phyloP scores from a whole-genome alignment of 2,329 filamentous ascomycete species.

The Fusarium luffae region DNA sequence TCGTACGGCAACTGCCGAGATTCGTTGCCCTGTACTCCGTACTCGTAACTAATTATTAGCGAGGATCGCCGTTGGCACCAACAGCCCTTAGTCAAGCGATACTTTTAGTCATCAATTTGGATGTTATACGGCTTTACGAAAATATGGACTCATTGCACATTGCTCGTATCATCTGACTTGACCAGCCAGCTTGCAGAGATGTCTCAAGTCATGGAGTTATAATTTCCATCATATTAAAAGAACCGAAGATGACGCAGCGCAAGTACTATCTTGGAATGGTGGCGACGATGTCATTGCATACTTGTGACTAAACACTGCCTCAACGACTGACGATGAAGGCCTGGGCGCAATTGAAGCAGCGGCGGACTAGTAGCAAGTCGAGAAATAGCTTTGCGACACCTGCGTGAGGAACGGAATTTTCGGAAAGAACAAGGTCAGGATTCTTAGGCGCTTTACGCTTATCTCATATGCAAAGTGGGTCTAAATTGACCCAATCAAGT shows the following conservation, averaged over 20 bases:
- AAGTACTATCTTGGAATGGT: neutral
- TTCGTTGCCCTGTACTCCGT: neutral
- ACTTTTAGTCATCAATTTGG: no score
- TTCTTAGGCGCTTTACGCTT: neutral
- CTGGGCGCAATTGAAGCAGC: neutral
- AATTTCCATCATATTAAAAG: neutral
- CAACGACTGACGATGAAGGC: neutral
- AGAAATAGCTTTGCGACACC: neutral
- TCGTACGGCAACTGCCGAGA: neutral
- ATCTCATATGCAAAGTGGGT: neutral
- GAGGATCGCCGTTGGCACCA: neutral
- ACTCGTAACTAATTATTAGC: neutral
- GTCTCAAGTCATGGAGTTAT: neutral
- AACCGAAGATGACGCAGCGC: neutral
- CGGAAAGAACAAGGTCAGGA: neutral
- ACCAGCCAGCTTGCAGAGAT: neutral
- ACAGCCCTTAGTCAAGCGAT: neutral
- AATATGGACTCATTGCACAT: neutral
- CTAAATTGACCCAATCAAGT: neutral
- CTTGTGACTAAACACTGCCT: neutral
- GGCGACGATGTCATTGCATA: neutral
- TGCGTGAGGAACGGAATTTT: neutral
- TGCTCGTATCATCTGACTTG: neutral
- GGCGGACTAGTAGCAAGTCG: neutral
- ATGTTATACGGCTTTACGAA: neutral